Conservation (phyloP, 192 early-diverging fungal genomes). For the Chytriomyces hyalinus region DNA sequence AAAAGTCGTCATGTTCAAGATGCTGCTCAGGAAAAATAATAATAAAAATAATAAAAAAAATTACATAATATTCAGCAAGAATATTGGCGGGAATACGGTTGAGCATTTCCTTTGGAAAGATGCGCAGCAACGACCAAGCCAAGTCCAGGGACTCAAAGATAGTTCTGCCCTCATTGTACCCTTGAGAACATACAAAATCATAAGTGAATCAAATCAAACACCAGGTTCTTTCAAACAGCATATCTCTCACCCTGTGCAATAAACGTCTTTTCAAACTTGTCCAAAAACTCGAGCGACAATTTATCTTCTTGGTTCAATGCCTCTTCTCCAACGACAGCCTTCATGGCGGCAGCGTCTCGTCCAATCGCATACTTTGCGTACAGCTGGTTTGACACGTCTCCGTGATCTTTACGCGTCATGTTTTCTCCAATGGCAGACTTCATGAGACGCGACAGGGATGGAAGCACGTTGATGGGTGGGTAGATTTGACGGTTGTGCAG, state of each 20-base stretch:
- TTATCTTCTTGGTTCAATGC: constrained; percentile 98
- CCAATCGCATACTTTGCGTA: constrained; percentile 99
- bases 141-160: constrained; percentile 96
- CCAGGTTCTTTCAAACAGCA: not conserved
- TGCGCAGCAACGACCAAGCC: constrained; percentile 98
- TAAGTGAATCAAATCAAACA: constrained; percentile 12
- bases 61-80: constrained; percentile 86
- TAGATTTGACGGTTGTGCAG: constrained; percentile 98
- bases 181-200: constrained; percentile 38
- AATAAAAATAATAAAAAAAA: not conserved
- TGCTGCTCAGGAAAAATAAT: not conserved
- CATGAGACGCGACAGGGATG: constrained; percentile 98
- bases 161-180: constrained; percentile 92
- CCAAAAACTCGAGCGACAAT: constrained; percentile 94
- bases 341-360: constrained; percentile 98
- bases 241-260: constrained; percentile 80
- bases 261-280: constrained; percentile 98
- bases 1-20: not conserved
- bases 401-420: constrained; percentile 96
- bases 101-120: constrained; percentile 99
- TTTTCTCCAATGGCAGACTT: constrained; percentile 99
- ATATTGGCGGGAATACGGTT: constrained; percentile 98
- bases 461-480: constrained; percentile 99
- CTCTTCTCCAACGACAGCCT: constrained; percentile 99
- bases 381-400: constrained; percentile 98